Conservation (phyloP, 2,329 filamentous ascomycete species). For the Keithomyces neogunnii region DNA sequence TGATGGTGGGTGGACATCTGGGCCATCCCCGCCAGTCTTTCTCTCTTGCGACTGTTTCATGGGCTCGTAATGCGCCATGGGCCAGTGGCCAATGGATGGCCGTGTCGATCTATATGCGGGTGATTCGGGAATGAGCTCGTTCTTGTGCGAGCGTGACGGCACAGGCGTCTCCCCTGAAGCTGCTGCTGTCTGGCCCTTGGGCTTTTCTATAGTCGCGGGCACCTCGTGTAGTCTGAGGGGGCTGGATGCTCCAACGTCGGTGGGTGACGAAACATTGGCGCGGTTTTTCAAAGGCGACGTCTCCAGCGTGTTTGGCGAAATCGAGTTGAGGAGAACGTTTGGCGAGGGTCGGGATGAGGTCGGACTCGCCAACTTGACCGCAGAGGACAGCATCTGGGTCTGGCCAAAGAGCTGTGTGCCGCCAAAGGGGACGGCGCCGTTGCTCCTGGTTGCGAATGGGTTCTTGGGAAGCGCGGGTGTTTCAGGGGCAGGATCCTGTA, state of each 20-base stretch:
- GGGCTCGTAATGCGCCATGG: conserved; percentile 34
- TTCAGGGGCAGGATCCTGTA: conserved; percentile 27
- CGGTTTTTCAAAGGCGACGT: conserved; percentile 43
- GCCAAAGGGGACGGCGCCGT: conserved; percentile 26
- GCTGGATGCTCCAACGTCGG: conserved; percentile 31
- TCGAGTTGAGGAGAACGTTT: conserved; percentile 33
- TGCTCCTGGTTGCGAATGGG: conserved; percentile 33
- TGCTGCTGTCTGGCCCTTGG: conserved; percentile 10
- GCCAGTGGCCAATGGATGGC: conserved; percentile 18
- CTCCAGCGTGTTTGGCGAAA: conserved; percentile 35
- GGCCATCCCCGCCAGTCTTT: conserved; percentile 17
- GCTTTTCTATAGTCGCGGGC: conserved; percentile 17
- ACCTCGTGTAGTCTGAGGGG: conserved; percentile 25
- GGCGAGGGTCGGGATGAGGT: conserved; percentile 52
- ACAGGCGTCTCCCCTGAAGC: conserved; percentile 17
- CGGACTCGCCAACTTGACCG: conserved; percentile 38
- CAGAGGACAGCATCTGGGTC: conserved; percentile 46
- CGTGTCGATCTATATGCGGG: conserved; percentile 18
- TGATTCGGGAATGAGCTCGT: conserved; percentile 28
- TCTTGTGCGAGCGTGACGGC: conserved; percentile 15
- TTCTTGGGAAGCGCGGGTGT: conserved; percentile 42
- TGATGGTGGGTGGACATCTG: conserved; percentile 16
- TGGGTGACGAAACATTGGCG: conserved; percentile 37
- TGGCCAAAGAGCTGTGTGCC: conserved; percentile 45
- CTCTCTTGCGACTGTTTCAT: conserved; percentile 39